Percentiles rank a stretch among this genome's conserved stretches.
Conservation (phyloP, 306 rosid species). For the Mimosa pudica region DNA sequence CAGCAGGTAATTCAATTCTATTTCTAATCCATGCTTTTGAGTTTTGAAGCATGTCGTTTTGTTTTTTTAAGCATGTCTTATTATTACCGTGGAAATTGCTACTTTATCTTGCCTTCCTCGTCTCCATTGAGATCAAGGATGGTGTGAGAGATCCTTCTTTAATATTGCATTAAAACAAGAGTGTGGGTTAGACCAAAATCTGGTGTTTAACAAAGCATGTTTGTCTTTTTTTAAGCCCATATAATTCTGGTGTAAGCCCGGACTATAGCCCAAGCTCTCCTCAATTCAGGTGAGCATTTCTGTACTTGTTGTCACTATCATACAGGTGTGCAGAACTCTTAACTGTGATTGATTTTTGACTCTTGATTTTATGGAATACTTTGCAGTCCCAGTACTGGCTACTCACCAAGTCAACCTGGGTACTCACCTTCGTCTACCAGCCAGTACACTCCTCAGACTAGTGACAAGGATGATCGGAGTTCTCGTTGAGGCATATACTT, state of each 20-base stretch:
- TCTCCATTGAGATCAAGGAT: neutral
- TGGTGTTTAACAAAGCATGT: slow-evolving; percentile 16
- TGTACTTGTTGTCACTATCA: slow-evolving; percentile 1
- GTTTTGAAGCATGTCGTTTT: no score
- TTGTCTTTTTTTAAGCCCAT: slow-evolving; percentile 67
- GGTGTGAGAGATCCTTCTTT: neutral
- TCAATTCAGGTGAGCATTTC: slow-evolving; percentile 63
- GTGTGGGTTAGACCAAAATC: neutral
- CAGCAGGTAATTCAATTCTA: slow-evolving; percentile 68
- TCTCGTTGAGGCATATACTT: slow-evolving; percentile 47
- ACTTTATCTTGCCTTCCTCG: slow-evolving; percentile 1
- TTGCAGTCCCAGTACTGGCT: slow-evolving; percentile 94
- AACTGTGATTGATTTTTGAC: slow-evolving; percentile 19
- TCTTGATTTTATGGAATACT: neutral
- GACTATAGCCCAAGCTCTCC: slow-evolving; percentile 96
- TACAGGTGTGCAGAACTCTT: neutral
- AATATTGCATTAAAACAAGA: neutral
- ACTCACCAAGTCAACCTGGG: slow-evolving; percentile 98
- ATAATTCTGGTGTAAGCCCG: slow-evolving; percentile 80
- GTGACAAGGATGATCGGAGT: slow-evolving; percentile 66
- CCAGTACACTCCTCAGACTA: slow-evolving; percentile 91
- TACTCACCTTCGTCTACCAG: slow-evolving; percentile 96
- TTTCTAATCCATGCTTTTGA: neutral
- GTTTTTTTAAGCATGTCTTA: neutral
- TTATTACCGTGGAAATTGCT: neutral